phyloP scores from a whole-genome alignment of 1,284 basidiomycete genomes.

The Austroboletus novae-zelandiae region DNA sequence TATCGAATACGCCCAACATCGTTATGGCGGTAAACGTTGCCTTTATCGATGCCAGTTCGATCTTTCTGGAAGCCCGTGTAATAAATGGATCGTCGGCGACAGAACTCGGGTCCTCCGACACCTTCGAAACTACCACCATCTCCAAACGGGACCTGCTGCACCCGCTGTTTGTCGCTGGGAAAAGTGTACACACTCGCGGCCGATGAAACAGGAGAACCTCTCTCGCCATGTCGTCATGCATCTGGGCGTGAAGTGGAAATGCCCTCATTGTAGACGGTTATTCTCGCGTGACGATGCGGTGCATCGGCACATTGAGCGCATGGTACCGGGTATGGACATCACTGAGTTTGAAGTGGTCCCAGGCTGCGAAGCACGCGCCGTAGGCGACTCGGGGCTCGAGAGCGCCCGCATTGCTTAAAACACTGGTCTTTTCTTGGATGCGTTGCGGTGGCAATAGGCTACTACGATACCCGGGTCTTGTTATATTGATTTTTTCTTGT shows the following conservation, averaged over 20 bases:
- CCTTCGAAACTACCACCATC: slow-evolving; percentile 25
- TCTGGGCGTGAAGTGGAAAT: slow-evolving; percentile 31
- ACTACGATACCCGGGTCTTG: slow-evolving; percentile 11
- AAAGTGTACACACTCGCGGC: slow-evolving; percentile 19
- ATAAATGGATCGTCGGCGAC: slow-evolving; percentile 27
- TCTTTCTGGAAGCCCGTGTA: slow-evolving; percentile 23
- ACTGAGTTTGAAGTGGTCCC: slow-evolving; percentile 27
- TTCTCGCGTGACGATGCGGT: slow-evolving; percentile 35
- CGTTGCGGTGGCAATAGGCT: neutral
- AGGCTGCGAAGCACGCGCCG: slow-evolving; percentile 21
- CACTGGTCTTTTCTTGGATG: neutral
- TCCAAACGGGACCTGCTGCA: slow-evolving; percentile 18
- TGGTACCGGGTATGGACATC: slow-evolving; percentile 20
- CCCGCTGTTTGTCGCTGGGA: slow-evolving; percentile 24
- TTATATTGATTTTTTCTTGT: neutral
- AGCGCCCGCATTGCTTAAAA: slow-evolving; percentile 4
- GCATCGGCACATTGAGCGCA: slow-evolving; percentile 31
- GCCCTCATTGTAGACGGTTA: slow-evolving; percentile 23
- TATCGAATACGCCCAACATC: slow-evolving; percentile 19
- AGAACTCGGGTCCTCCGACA: slow-evolving; percentile 25
- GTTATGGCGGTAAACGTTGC: slow-evolving; percentile 15
- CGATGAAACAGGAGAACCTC: slow-evolving; percentile 35
- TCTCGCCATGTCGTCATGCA: slow-evolving; percentile 32
- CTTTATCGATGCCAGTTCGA: slow-evolving; percentile 29
- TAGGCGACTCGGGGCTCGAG: slow-evolving; percentile 11